Percentiles rank a stretch among this genome's conserved stretches.
phyloP scores from a whole-genome alignment of 371 early-diverging fungal genomes.

The Mucor piriformis region DNA sequence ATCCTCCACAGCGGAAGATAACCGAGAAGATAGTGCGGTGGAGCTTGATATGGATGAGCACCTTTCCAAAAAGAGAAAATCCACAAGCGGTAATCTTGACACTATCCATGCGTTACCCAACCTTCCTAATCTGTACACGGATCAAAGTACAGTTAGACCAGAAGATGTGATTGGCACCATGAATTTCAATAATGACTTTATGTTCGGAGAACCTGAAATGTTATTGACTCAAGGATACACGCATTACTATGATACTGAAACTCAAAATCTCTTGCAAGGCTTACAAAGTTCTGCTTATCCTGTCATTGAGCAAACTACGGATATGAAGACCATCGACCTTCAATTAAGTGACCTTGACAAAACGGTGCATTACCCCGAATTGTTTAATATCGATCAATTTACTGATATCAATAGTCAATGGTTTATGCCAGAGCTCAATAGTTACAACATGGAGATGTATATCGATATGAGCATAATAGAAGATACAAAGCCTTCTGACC shows the following conservation, averaged over 20 bases:
- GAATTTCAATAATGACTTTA: not conserved
- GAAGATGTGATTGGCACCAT: constrained; percentile 17
- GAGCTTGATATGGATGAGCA: constrained; percentile 8
- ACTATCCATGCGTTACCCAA: constrained; percentile 20
- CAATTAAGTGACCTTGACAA: constrained; percentile 15
- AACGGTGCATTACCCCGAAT: constrained; percentile 15
- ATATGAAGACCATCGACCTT: constrained; percentile 26
- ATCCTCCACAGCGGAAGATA: constrained; percentile 12
- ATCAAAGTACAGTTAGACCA: constrained; percentile 14
- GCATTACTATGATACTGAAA: constrained; percentile 9
- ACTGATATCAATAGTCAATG: constrained; percentile 12
- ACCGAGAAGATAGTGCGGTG: constrained; percentile 10
- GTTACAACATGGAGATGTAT: constrained; percentile 21
- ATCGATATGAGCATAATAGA: constrained; percentile 15
- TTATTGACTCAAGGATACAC: constrained; percentile 20
- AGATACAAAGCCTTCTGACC: constrained; percentile 6
- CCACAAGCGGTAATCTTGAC: constrained; percentile 20
- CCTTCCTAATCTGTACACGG: not conserved
- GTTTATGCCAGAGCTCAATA: constrained; percentile 11
- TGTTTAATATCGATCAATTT: constrained; percentile 10
- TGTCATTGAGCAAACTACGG: constrained; percentile 10
- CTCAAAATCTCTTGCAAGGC: constrained; percentile 22
- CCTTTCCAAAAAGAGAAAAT: constrained; percentile 29
- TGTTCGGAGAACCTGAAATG: constrained; percentile 14
- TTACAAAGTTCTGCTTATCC: constrained; percentile 7